These are phyloP conservation scores for Pseudogymnoascus sp. DNA, from an alignment of 2,329 filamentous ascomycete species.

Conservation along the genomic window DNA sequence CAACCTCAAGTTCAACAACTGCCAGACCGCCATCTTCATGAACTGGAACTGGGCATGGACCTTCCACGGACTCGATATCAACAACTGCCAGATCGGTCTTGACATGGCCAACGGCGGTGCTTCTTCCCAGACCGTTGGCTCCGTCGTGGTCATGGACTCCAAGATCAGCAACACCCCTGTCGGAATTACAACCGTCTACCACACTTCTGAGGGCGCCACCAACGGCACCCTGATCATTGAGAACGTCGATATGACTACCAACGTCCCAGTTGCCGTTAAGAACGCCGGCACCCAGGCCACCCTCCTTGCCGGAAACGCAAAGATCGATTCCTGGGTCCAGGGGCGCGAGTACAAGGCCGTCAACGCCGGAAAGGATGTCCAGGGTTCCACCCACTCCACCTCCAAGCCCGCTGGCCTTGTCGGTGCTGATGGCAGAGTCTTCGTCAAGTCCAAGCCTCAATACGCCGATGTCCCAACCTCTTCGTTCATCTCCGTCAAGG, in stretches of 20 bases:
- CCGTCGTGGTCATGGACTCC: constrained; percentile 76
- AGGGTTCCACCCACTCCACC: constrained; percentile 49
- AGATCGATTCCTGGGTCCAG: constrained; percentile 69
- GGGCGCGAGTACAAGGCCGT: constrained; percentile 62
- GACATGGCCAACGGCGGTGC: constrained; percentile 65
- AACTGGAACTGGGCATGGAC: constrained; percentile 91
- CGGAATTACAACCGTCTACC: constrained; percentile 72
- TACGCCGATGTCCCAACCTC: constrained; percentile 64
- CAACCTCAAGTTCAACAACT: constrained; percentile 75
- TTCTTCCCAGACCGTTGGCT: constrained; percentile 71
- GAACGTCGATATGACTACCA: constrained; percentile 75
- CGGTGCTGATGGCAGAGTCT: constrained; percentile 58
- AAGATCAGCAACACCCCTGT: constrained; percentile 67
- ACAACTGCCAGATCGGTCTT: constrained; percentile 67
- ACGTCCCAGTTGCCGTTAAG: constrained; percentile 60
- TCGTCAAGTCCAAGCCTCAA: constrained; percentile 82
- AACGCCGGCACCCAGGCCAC: constrained; percentile 48
- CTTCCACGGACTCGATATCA: constrained; percentile 68
- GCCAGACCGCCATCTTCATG: constrained; percentile 78
- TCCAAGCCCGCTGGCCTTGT: constrained; percentile 63
- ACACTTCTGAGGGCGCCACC: constrained; percentile 52
- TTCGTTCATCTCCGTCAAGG: constrained; percentile 77
- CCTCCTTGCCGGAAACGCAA: constrained; percentile 63
- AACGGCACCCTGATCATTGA: constrained; percentile 81
- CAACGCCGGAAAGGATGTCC: constrained; percentile 45